Conservation (phyloP, 805 yeast species). For the Candida saitoana region DNA sequence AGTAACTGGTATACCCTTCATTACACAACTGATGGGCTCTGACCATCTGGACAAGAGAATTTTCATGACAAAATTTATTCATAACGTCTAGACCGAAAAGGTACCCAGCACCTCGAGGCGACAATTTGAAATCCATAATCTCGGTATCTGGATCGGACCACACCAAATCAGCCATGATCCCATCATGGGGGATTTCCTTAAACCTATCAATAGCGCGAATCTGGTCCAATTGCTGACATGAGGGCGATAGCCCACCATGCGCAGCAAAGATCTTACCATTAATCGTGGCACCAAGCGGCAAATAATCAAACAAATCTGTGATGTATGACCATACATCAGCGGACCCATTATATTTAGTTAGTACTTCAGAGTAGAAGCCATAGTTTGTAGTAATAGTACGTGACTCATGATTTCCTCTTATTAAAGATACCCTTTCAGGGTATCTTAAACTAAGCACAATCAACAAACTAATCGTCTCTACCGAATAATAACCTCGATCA, state of each 20-base stretch:
- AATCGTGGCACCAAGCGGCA: conserved; percentile 84
- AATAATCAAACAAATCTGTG: conserved; percentile 89
- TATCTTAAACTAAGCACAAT: conserved; percentile 81
- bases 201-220: conserved; percentile 86
- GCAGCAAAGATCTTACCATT: conserved; percentile 90
- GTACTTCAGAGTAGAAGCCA: conserved; percentile 94
- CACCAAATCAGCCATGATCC: conserved; percentile 98
- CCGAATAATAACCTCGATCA: conserved; percentile 89
- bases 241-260: conserved; percentile 96
- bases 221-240: conserved; percentile 90
- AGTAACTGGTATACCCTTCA: conserved; percentile 90
- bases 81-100: conserved; percentile 92
- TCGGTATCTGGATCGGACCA: conserved; percentile 98
- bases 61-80: conserved; percentile 74
- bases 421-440: conserved; percentile 75
- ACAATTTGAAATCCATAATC: conserved; percentile 70
- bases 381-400: conserved; percentile 95
- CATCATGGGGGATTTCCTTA: conserved; percentile 96
- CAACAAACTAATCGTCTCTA: conserved; percentile 84
- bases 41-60: conserved; percentile 73
- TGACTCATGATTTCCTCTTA: conserved; percentile 95
- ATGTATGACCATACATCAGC: conserved; percentile 80
- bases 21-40: conserved; percentile 97
- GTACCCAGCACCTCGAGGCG: conserved; percentile 97
- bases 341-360: conserved; percentile 75